Percentiles rank a stretch among this genome's conserved stretches.
Conservation (phyloP, 148 eudicot genomes). For the Fagopyrum tataricum region DNA sequence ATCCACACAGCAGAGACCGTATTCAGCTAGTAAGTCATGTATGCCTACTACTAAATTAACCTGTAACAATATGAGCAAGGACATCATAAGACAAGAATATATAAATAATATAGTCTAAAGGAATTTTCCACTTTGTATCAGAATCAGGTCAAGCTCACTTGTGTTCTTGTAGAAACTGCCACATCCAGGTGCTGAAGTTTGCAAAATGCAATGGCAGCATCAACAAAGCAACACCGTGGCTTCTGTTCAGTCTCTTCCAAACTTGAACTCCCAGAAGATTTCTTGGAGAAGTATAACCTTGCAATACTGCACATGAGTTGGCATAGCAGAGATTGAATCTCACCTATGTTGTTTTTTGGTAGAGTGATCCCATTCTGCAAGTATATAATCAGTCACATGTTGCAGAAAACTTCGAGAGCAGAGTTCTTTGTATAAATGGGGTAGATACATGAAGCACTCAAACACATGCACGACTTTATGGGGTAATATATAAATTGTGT, state of each 20-base stretch:
- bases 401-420: constrained; percentile 6
- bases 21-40: constrained; percentile 95
- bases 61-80: constrained; percentile 33
- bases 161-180: constrained; percentile 55
- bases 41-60: constrained; percentile 68
- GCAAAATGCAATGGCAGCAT: constrained; percentile 74
- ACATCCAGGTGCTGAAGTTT: constrained; percentile 84
- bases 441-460: neutral
- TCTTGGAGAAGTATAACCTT: constrained; percentile 46
- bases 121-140: neutral
- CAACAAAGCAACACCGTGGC: constrained; percentile 61
- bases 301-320: constrained; percentile 70
- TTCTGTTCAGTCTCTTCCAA: constrained; percentile 50
- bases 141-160: constrained; percentile 38
- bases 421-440: neutral
- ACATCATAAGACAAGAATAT: neutral
- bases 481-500: neutral
- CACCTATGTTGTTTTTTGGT: constrained; percentile 47
- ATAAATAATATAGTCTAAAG: neutral
- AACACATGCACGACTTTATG: constrained; percentile 7
- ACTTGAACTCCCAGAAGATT: constrained; percentile 37
- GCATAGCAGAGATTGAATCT: constrained; percentile 64
- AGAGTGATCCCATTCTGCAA: constrained; percentile 43
- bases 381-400: constrained; percentile 19
- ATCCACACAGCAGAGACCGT: constrained; percentile 78